phyloP scores from a whole-genome alignment of 73 alveolate species.

The Paramecium pentaurelia region DNA sequence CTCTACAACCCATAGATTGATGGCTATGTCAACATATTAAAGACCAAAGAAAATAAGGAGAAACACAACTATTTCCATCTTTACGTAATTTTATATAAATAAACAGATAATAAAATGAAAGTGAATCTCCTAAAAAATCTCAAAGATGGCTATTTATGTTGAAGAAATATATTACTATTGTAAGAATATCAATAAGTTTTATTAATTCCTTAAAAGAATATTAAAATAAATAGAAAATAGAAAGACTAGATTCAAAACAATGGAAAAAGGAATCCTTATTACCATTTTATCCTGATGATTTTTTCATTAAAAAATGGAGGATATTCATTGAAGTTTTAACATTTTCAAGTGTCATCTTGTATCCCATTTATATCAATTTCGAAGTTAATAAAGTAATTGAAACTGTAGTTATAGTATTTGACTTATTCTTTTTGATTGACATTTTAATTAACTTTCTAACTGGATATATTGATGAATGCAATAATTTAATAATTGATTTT shows the following conservation, averaged over 20 bases:
- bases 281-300: conserved; percentile 24
- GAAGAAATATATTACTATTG: neutral
- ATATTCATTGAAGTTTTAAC: neutral
- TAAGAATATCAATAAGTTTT: neutral
- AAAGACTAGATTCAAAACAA: neutral
- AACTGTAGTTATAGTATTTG: neutral
- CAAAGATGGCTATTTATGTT: neutral
- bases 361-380: neutral
- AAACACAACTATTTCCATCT: neutral
- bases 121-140: neutral
- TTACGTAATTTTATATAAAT: neutral
- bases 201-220: neutral
- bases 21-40: neutral
- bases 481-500: neutral
- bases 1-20: neutral
- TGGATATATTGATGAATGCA: neutral
- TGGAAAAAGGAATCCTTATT: neutral
- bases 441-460: neutral
- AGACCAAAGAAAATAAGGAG: neutral
- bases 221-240: neutral
- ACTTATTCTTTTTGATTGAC: neutral
- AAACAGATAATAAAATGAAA: neutral
- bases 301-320: neutral
- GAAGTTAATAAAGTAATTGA: neutral
- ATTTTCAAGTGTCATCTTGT: neutral